These are phyloP conservation scores for Solanum aculeatissimum DNA, from an alignment of 305 asterid genomes.

Conservation along the genomic window DNA sequence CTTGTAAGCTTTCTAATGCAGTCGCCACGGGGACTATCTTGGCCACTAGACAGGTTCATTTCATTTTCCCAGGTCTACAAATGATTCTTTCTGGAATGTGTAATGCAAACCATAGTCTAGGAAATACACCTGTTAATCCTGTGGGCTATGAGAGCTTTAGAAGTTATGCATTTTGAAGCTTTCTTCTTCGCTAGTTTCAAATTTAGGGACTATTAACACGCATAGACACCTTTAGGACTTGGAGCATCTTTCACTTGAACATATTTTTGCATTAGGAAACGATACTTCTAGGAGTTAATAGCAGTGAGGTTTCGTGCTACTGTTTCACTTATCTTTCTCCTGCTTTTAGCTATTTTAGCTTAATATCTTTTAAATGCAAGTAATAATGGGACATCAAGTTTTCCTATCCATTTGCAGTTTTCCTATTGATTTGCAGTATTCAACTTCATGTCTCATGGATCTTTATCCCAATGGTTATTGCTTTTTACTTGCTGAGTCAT, in stretches of 20 bases:
- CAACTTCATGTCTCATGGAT: not conserved
- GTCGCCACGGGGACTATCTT: constrained; percentile 53
- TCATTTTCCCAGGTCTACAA: not conserved
- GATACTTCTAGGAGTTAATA: not conserved
- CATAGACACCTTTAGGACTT: not conserved
- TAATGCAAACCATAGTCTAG: not conserved
- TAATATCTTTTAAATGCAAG: not conserved
- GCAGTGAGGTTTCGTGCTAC: not conserved
- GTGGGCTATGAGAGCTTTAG: not conserved
- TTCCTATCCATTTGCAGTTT: not conserved
- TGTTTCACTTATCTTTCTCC: not conserved
- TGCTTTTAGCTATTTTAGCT: not conserved
- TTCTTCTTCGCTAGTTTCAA: not conserved
- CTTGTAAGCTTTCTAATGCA: constrained; percentile 72
- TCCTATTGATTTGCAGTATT: not conserved
- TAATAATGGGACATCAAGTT: not conserved
- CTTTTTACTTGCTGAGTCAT: not conserved
- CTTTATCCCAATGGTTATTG: not conserved
- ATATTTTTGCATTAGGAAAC: not conserved
- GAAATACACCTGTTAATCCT: not conserved
- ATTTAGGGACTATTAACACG: not conserved
- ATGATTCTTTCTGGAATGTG: not conserved
- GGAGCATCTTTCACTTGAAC: not conserved
- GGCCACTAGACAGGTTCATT: constrained; percentile 67
- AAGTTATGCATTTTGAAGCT: not conserved